phyloP scores from a whole-genome alignment of 768 basidiomycete species.

The Auricularia sp. region DNA sequence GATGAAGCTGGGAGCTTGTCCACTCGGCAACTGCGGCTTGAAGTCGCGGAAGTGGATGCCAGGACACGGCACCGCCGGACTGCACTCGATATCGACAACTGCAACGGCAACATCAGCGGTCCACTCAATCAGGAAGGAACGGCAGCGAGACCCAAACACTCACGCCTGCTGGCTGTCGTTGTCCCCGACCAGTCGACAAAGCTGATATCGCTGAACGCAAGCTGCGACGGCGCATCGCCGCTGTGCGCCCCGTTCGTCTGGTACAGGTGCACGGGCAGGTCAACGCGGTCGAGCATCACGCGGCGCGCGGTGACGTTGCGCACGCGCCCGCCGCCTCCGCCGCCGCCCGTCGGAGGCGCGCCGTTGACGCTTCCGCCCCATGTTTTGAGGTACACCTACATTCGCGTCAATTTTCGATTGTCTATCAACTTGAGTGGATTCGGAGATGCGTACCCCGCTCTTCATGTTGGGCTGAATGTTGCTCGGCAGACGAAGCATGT shows the following conservation, averaged over 20 bases:
- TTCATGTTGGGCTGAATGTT: conserved; percentile 47
- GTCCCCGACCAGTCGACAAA: conserved; percentile 43
- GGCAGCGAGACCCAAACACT: neutral
- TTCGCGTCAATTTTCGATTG: neutral
- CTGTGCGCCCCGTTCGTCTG: conserved; percentile 46
- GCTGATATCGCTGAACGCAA: conserved; percentile 37
- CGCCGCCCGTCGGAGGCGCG: conserved; percentile 45
- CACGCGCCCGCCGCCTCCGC: conserved; percentile 40
- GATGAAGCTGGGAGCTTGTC: conserved; percentile 28
- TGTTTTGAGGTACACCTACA: conserved; percentile 46
- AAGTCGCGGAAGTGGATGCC: conserved; percentile 35
- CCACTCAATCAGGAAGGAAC: neutral
- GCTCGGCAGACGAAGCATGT: conserved; percentile 40
- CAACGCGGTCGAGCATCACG: conserved; percentile 38
- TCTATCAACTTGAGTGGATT: too few species aligned
- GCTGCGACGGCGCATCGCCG: conserved; percentile 38
- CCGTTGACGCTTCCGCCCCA: conserved; percentile 46
- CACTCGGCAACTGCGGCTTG: conserved; percentile 28
- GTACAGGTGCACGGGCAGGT: conserved; percentile 36
- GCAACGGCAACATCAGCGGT: neutral
- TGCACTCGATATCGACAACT: conserved; percentile 46
- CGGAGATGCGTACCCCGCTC: conserved; percentile 29
- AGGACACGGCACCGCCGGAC: conserved; percentile 36
- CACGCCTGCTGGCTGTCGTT: conserved; percentile 27
- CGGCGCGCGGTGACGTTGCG: conserved; percentile 35